A percentile compares a stretch with the other conserved stretches of the same genome.
Conservation (phyloP, 768 basidiomycete genomes). For the Pleurotus tuoliensis region DNA sequence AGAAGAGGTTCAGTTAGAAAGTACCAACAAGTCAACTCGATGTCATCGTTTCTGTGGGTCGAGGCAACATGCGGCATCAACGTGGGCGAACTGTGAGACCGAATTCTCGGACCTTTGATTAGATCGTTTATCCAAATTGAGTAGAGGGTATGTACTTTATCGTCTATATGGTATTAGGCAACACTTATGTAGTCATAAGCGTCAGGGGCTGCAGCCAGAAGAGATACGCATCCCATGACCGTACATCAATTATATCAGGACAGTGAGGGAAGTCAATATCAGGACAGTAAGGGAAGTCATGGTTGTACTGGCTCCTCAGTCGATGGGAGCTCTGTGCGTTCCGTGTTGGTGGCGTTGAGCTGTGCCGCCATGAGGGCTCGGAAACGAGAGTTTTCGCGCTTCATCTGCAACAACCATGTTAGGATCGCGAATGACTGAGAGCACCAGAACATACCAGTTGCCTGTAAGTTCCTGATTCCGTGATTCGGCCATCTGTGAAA, state of each 20-base stretch:
- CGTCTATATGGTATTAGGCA: conserved; percentile 5
- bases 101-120: background rate
- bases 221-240: no score
- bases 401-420: conserved; percentile 40
- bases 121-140: background rate
- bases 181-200: background rate
- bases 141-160: conserved; percentile 7
- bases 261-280: background rate
- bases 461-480: conserved; percentile 79
- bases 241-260: no score
- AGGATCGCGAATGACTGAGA: background rate
- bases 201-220: background rate
- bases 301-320: conserved; percentile 5
- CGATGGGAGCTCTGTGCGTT: conserved; percentile 7
- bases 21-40: background rate
- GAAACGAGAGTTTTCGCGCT: conserved; percentile 72
- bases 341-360: conserved; percentile 44
- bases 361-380: conserved; percentile 88
- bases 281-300: conserved; percentile 1
- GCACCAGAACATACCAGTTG: conserved; percentile 52
- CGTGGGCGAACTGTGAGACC: background rate
- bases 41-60: background rate
- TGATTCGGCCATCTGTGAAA: conserved; percentile 63
- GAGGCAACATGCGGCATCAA: background rate
- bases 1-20: background rate